A percentile compares a stretch with the other conserved stretches of the same genome.
phyloP scores from a whole-genome alignment of 2,329 filamentous ascomycete species.

The Aotearoamyces nothofagi region DNA sequence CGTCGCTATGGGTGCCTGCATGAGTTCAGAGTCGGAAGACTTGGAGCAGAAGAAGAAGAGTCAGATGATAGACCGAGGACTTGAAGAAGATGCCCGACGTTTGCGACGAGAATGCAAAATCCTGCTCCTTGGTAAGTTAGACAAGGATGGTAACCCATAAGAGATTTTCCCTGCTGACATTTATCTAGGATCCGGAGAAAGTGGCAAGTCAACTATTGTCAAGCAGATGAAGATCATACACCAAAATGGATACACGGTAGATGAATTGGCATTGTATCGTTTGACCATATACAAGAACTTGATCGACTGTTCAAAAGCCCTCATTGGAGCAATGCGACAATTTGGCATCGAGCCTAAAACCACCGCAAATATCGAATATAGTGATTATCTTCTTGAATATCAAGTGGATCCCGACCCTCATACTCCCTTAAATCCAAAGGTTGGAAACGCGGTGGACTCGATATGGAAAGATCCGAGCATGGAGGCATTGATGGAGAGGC shows the following conservation, averaged over 20 bases:
- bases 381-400: slow-evolving; percentile 74
- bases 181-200: slow-evolving; percentile 77
- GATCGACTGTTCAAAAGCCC: slow-evolving; percentile 86
- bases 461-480: slow-evolving; percentile 85
- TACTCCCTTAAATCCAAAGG: slow-evolving; percentile 63
- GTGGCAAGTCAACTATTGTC: slow-evolving; percentile 97
- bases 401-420: slow-evolving; percentile 83
- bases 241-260: slow-evolving; percentile 89
- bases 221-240: slow-evolving; percentile 99
- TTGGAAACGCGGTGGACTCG: slow-evolving; percentile 70
- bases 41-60: slow-evolving; percentile 90
- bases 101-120: slow-evolving; percentile 98
- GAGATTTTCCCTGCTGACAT: slow-evolving; percentile 1
- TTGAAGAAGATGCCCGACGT: slow-evolving; percentile 89
- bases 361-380: slow-evolving; percentile 56
- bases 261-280: slow-evolving; percentile 87
- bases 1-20: slow-evolving; percentile 74
- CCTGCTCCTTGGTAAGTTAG: slow-evolving; percentile 65
- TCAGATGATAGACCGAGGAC: slow-evolving; percentile 82
- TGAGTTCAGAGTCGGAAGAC: slow-evolving; percentile 72
- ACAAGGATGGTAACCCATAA: neutral
- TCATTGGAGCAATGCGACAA: slow-evolving; percentile 82
- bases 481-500: slow-evolving; percentile 72
- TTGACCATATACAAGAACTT: slow-evolving; percentile 98
- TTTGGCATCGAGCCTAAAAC: slow-evolving; percentile 71